A percentile compares a stretch with the other conserved stretches of the same genome.
Conservation (phyloP, 805 yeast species). For the Kurtzmaniella cleridarum region DNA sequence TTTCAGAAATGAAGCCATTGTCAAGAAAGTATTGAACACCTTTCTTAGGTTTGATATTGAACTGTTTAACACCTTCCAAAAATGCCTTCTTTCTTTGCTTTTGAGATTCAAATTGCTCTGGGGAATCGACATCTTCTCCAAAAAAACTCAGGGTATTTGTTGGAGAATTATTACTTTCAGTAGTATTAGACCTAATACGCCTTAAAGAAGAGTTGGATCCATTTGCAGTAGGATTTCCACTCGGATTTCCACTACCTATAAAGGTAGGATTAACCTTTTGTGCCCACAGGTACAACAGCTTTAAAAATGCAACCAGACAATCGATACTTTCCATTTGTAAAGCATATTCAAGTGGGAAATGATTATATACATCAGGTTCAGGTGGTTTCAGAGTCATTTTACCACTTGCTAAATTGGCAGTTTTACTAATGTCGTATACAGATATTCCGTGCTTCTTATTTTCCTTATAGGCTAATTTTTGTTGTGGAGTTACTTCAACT, state of each 20-base stretch:
- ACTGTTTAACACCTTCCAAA: conserved; percentile 69
- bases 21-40: conserved; percentile 64
- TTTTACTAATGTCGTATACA: conserved; percentile 65
- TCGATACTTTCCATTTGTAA: conserved; percentile 76
- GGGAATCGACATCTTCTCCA: conserved; percentile 52
- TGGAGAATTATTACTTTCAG: conserved; percentile 20
- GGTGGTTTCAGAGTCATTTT: conserved; percentile 54
- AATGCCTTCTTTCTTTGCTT: conserved; percentile 81
- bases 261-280: conserved; percentile 42
- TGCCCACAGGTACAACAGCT: conserved; percentile 83
- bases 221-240: conserved; percentile 4
- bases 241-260: conserved; percentile 3
- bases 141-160: conserved; percentile 14
- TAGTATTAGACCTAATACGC: conserved; percentile 21
- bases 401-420: conserved; percentile 72
- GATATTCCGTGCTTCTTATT: conserved; percentile 51
- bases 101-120: conserved; percentile 76
- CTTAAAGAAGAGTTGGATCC: conserved; percentile 13
- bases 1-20: conserved; percentile 57
- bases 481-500: conserved; percentile 66
- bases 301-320: conserved; percentile 74
- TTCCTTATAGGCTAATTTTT: conserved; percentile 45
- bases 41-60: conserved; percentile 79
- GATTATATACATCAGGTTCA: conserved; percentile 46
- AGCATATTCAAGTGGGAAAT: conserved; percentile 75